A percentile compares a stretch with the other conserved stretches of the same genome.
phyloP scores from a whole-genome alignment of 1,139 yeast species.

The Geotrichum restrictum region DNA sequence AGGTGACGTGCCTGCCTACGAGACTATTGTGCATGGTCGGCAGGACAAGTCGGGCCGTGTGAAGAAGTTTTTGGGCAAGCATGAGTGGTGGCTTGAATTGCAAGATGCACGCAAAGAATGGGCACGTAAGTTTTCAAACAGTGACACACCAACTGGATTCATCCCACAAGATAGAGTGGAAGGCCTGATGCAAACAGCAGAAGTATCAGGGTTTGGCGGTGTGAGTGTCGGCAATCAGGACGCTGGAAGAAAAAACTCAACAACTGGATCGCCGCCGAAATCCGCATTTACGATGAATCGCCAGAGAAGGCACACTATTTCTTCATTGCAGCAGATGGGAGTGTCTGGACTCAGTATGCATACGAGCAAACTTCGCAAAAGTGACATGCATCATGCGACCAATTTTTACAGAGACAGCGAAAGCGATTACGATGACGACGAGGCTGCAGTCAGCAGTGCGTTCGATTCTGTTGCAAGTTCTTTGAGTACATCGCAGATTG shows the following conservation, averaged over 20 bases:
- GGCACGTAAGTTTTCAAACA: conserved; percentile 14
- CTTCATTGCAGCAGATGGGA: conserved; percentile 58
- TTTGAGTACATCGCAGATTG: background rate
- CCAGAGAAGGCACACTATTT: conserved; percentile 36
- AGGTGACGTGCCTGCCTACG: conserved; percentile 61
- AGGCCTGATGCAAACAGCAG: conserved; percentile 15
- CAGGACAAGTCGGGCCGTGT: conserved; percentile 34
- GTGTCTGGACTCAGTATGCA: conserved; percentile 66
- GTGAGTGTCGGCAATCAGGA: conserved; percentile 16
- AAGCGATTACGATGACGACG: conserved; percentile 24
- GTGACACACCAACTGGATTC: conserved; percentile 9
- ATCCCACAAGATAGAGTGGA: conserved; percentile 19
- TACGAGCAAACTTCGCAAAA: conserved; percentile 46
- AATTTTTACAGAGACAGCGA: conserved; percentile 32
- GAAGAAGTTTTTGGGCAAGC: conserved; percentile 43
- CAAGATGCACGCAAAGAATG: conserved; percentile 50
- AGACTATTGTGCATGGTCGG: conserved; percentile 70
- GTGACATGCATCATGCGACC: conserved; percentile 37
- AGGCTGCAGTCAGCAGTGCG: conserved; percentile 17
- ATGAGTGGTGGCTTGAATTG: conserved; percentile 66
- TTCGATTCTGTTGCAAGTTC: conserved; percentile 14
- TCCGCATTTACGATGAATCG: conserved; percentile 19
- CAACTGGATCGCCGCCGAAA: conserved; percentile 6
- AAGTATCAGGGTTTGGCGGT: conserved; percentile 11
- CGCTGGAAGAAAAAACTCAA: background rate